Evolutionary conservation across 1,284 basidiomycete genomes (phyloP).

Genomic region (Cystobasidium slooffiae): DNA sequence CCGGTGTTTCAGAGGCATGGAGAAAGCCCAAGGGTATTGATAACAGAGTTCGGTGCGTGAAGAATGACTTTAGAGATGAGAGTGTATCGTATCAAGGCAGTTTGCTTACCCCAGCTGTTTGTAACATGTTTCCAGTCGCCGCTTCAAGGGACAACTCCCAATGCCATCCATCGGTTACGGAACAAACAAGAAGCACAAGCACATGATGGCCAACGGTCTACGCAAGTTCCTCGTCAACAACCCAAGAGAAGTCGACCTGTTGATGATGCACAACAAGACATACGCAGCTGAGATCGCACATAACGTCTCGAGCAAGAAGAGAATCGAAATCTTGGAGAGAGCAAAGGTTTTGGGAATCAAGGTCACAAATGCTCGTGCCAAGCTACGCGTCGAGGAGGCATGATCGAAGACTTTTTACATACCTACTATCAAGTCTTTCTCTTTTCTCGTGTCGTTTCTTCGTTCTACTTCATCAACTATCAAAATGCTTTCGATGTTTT

Average conservation of each 20-base stretch:
- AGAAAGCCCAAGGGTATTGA: constrained; percentile 64
- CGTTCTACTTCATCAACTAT: background rate
- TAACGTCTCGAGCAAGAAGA: constrained; percentile 95
- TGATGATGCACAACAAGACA: constrained; percentile 97
- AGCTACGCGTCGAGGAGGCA: constrained; percentile 93
- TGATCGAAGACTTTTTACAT: constrained; percentile 48
- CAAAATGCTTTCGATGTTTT: background rate
- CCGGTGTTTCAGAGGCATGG: constrained; percentile 94
- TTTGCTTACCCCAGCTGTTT: constrained; percentile 63
- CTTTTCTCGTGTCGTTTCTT: background rate
- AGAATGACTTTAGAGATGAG: constrained; percentile 87
- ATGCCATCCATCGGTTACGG: constrained; percentile 58
- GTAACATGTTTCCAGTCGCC: constrained; percentile 10
- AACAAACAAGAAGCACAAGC: constrained; percentile 74
- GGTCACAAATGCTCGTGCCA: constrained; percentile 93
- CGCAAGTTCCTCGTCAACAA: constrained; percentile 88
- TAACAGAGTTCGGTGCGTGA: constrained; percentile 48
- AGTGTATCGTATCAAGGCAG: constrained; percentile 79
- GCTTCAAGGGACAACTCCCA: constrained; percentile 39
- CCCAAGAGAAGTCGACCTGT: constrained; percentile 85
- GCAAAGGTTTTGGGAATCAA: constrained; percentile 71
- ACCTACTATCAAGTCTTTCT: background rate
- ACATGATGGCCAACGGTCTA: constrained; percentile 89
- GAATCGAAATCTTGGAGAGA: constrained; percentile 88
- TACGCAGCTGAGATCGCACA: constrained; percentile 97